Base-by-base conservation (phyloP, 1,139 yeast species). In the Insectozyma bohioensis region DNA sequence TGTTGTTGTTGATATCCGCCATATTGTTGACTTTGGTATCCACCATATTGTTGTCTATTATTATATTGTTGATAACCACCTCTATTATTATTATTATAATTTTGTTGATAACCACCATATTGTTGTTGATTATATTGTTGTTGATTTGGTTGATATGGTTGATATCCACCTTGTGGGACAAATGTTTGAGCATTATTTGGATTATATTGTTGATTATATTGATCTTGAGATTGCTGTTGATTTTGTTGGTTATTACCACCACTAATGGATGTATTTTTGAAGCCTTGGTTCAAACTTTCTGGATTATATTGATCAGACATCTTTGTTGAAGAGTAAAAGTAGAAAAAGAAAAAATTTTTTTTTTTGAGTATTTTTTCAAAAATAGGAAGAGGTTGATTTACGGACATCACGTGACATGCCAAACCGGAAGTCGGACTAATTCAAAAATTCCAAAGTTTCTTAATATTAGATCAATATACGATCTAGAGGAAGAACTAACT, bases 231-330 rank as follows among this genome's bases (percentile, higher is more conserved):
- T 34, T 44, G 48, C 33, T 42, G 52, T 28, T 39, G 51, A 20
- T 39, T 43, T 21, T 39, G 40, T 30, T 43, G 51, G 20, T 43
- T 42, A 26, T 40, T 47, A 22, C 41, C 45, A 28, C 49, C 55
- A 23, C 54, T 59, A 40, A 69, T 43, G 29, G 70, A 62, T 43
- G 75, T 56, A 46, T 76, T 71, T 43, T 72, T 75, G 49, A 80
- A 60, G 51, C 75, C 77, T 45, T 75, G 68, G 34, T 76, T 61
- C 64, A 80, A 61, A 39, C 78, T 67, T 47, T 79, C 79, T 42
- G 68, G 67, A 47, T 61, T 68, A 53, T 61, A 61, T 36, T 64
- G 63, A 39, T 70, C 75, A 34, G 80, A 69, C 80, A 75, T 73
- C 26, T 12, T 26, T 6, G 7, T n/a, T n/a, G n/a, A n/a, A n/a